Evolutionary conservation across 1,139 yeast genomes (phyloP), one percentile per base, ranked within the genome.

Genomic region (Wickerhamiella infanticola): DNA sequence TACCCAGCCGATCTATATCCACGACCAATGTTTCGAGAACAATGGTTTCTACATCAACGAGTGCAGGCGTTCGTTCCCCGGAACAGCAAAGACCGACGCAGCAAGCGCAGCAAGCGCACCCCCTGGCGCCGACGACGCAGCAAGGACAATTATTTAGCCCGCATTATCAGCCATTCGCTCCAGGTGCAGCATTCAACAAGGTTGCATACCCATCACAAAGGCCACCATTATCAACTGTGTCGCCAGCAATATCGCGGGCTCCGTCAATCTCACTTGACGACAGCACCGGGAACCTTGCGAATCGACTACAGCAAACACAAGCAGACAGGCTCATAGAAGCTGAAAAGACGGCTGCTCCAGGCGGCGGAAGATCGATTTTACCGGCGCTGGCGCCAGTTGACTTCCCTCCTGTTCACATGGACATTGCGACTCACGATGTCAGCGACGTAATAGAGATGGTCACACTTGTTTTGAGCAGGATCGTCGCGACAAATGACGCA

Each of bases 401-500:
- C 23, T 23, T 25, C 3, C 23, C 18, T 4, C n/a, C 36, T 3
- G 35, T 29, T 3, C 36, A 39, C 18, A 39, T 39, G 41, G 41
- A 39, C 26, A 29, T 88, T 46, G 88, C 85, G 13, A 83, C 79
- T 41, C 84, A 79, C 58, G 88, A 95, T 0, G 86, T 83, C 2
- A 75, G 81, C 48, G 93, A 83, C 53, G 71, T 90, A 35, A 71
- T 90, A 41, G 63, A 78, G 46, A 88, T 90, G 96, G 70, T 90
- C 42, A 77, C 95, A 26, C 81, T 94, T 31, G 68, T 88, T 43
- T 68, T 90, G 44, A 84, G 84, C 51, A 84, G 83, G 59, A 86
- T 90, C 41, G 81, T 88, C 41, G 93, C 82, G 57, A 88, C 95
- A n/a, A 90, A 90, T 63, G 98, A 90, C 62, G 72, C 77, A 44